phyloP scores from a whole-genome alignment of 805 yeast species.

The Monosporozyma unispora region DNA sequence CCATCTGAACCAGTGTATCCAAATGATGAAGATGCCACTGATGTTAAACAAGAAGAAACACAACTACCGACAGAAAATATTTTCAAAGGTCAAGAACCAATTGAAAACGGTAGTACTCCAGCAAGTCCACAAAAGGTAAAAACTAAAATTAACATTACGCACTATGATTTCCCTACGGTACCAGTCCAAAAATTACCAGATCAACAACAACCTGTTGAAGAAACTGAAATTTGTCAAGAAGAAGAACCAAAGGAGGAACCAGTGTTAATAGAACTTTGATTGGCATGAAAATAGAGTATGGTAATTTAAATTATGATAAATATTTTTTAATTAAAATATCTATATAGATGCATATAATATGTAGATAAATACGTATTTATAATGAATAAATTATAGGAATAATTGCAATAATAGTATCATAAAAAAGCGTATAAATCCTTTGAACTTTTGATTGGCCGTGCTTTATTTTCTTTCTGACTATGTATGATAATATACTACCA shows the following conservation, averaged over 20 bases:
- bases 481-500: conserved; percentile 33
- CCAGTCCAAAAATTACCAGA: conserved; percentile 26
- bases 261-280: conserved; percentile 23
- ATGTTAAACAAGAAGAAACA: not conserved
- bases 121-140: not conserved
- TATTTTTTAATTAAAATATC: not conserved
- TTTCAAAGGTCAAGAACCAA: conserved; percentile 1
- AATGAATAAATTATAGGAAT: not conserved
- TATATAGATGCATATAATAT: not conserved
- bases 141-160: conserved; percentile 24
- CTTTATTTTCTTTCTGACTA: too few species aligned
- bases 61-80: not conserved
- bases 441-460: not conserved
- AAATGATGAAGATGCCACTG: conserved; percentile 15
- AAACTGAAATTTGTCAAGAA: conserved; percentile 12
- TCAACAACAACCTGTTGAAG: conserved; percentile 1
- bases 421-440: too few species aligned
- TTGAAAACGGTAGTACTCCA: not conserved
- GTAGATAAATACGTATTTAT: not conserved
- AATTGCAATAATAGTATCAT: not conserved
- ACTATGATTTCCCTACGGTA: conserved; percentile 35
- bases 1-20: conserved; percentile 28
- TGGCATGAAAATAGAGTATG: not conserved
- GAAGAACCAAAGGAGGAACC: conserved; percentile 20
- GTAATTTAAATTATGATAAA: not conserved